Evolutionary conservation across 371 early-diverging fungal species (phyloP).

Genomic region (Circinella umbellata): DNA sequence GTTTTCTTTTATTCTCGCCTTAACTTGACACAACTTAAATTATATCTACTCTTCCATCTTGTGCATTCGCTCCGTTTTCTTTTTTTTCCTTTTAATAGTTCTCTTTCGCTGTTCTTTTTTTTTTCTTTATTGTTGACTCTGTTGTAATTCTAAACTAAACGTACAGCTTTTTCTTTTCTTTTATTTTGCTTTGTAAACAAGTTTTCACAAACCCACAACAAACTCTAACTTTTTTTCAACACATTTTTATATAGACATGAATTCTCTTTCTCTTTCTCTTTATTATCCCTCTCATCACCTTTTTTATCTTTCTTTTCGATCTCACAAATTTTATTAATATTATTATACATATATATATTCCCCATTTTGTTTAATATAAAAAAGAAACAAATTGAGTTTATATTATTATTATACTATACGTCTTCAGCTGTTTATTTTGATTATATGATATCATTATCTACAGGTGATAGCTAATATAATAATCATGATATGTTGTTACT

Average conservation of each 20-base stretch:
- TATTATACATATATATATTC: not conserved
- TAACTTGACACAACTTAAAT: too few relatives aligned
- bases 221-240: too few relatives aligned
- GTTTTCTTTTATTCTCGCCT: not conserved
- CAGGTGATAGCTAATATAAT: too few relatives aligned
- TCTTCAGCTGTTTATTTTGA: too few relatives aligned
- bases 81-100: too few relatives aligned
- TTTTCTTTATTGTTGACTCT: not conserved
- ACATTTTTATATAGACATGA: not conserved
- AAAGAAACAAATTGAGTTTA: not conserved
- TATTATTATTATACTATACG: too few relatives aligned
- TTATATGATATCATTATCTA: too few relatives aligned
- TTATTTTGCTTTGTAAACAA: not conserved
- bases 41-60: too few relatives aligned
- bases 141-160: slow-evolving; percentile 1
- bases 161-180: not conserved
- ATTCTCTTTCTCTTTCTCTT: not conserved
- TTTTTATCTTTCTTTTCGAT: not conserved
- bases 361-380: not conserved
- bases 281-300: not conserved
- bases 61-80: too few relatives aligned
- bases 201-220: too few relatives aligned
- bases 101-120: too few relatives aligned
- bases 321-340: not conserved
- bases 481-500: not conserved